Evolutionary conservation across 441 rosid genomes (phyloP).

Genomic region (Erysimum pusillum): DNA sequence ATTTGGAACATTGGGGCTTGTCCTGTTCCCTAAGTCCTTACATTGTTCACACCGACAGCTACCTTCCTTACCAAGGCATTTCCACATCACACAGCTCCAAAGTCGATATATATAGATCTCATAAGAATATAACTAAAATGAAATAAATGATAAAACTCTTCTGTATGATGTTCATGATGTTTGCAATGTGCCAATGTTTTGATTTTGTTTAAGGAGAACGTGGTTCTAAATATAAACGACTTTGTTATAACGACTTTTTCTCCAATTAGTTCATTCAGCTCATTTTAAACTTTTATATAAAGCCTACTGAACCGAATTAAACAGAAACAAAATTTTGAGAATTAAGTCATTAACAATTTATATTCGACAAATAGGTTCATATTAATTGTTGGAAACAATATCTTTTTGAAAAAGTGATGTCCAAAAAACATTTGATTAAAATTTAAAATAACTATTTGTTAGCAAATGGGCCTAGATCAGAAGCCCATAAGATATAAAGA

Average conservation of each 20-base stretch:
- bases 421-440: too few species aligned
- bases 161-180: conserved; percentile 15
- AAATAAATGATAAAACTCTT: conserved; percentile 32
- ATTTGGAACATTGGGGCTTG: conserved; percentile 90
- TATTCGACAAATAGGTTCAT: too few species aligned
- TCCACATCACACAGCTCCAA: conserved; percentile 29
- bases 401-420: too few species aligned
- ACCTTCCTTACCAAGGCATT: conserved; percentile 30
- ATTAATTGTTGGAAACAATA: too few species aligned
- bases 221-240: too few species aligned
- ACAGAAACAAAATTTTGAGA: too few species aligned
- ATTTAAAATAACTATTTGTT: not conserved
- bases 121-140: conserved; percentile 23
- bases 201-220: conserved; percentile 14
- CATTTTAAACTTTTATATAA: too few species aligned
- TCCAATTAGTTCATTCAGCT: not conserved
- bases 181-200: conserved; percentile 20
- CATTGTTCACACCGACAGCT: not conserved
- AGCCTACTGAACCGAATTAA: too few species aligned
- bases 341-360: too few species aligned
- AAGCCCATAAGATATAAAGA: conserved; percentile 28
- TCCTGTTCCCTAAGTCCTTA: conserved; percentile 60
- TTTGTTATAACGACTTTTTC: not conserved
- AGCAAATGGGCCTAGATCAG: not conserved
- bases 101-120: conserved; percentile 25